Percentiles rank a stretch among this genome's conserved stretches.
Evolutionary conservation across 2,329 filamentous ascomycete genomes (phyloP).

Genomic region (Trichophyton benhamiae): DNA sequence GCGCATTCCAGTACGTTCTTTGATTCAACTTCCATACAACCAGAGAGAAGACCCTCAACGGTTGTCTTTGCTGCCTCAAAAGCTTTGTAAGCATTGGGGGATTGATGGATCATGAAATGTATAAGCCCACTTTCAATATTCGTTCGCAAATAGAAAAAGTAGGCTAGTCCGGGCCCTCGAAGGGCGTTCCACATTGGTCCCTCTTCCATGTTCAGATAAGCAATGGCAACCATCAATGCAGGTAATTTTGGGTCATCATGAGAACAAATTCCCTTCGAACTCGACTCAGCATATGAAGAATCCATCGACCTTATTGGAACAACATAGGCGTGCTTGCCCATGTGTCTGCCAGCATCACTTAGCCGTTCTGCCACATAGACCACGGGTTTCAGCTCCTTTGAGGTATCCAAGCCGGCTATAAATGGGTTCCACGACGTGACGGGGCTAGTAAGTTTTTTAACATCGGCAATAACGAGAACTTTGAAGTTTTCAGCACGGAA

Average conservation of each 20-base stretch:
- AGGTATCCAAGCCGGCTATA: slow-evolving; percentile 39
- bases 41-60: slow-evolving; percentile 61
- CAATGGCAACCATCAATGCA: slow-evolving; percentile 72
- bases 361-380: slow-evolving; percentile 58
- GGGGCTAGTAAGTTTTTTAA: slow-evolving; percentile 60
- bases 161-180: slow-evolving; percentile 84
- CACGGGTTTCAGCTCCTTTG: slow-evolving; percentile 53
- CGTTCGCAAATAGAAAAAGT: slow-evolving; percentile 68
- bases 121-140: slow-evolving; percentile 69
- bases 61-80: slow-evolving; percentile 64
- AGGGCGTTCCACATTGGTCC: slow-evolving; percentile 90
- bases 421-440: slow-evolving; percentile 67
- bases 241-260: slow-evolving; percentile 68
- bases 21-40: slow-evolving; percentile 59
- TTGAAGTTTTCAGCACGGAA: slow-evolving; percentile 80
- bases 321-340: slow-evolving; percentile 64
- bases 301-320: slow-evolving; percentile 88
- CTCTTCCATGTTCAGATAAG: slow-evolving; percentile 86
- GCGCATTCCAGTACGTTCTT: slow-evolving; percentile 70
- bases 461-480: slow-evolving; percentile 68
- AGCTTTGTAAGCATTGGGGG: slow-evolving; percentile 77
- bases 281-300: slow-evolving; percentile 74
- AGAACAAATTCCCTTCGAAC: slow-evolving; percentile 59
- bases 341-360: slow-evolving; percentile 58
- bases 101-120: slow-evolving; percentile 78